Percentiles rank a stretch among this genome's conserved stretches.
Conservation (phyloP, 169 alveolate genomes). For the Besnoitia besnoiti region DNA sequence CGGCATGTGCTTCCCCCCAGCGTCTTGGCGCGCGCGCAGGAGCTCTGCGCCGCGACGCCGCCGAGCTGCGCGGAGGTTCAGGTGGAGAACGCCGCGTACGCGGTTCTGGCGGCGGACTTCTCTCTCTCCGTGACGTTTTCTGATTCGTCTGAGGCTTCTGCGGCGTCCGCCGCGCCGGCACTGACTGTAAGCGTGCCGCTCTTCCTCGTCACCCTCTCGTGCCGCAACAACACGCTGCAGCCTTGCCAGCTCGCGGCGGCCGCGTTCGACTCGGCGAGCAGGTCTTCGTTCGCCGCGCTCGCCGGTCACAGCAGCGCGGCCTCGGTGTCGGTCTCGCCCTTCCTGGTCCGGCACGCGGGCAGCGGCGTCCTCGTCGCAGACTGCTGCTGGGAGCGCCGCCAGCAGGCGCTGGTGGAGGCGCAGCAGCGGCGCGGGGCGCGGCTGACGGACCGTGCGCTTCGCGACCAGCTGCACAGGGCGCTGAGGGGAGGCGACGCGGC, state of each 20-base stretch:
- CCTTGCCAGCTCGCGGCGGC: constrained; percentile 1
- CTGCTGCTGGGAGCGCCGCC: constrained; percentile 28
- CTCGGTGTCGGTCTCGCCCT: not conserved
- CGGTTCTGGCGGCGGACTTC: constrained; percentile 21
- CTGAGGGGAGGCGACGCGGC: not conserved
- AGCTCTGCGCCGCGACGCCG: constrained; percentile 10
- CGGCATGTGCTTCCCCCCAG: not conserved
- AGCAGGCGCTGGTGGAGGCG: not conserved
- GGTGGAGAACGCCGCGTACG: constrained; percentile 23
- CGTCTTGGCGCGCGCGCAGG: not conserved
- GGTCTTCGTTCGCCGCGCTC: not conserved
- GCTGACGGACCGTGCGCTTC: not conserved
- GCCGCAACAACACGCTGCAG: constrained; percentile 42
- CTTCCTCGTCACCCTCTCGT: constrained; percentile 4
- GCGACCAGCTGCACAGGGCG: constrained; percentile 9
- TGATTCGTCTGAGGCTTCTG: not conserved
- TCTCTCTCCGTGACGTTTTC: not conserved
- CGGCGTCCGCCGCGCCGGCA: not conserved
- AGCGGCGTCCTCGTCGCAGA: not conserved
- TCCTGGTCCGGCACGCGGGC: not conserved
- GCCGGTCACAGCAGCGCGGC: not conserved
- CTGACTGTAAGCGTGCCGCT: not conserved
- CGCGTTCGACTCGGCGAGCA: not conserved
- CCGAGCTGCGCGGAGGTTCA: constrained; percentile 12
- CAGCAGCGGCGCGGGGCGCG: not conserved